Conservation (phyloP, 1,284 basidiomycete genomes). For the Mycosarcoma maydis region DNA sequence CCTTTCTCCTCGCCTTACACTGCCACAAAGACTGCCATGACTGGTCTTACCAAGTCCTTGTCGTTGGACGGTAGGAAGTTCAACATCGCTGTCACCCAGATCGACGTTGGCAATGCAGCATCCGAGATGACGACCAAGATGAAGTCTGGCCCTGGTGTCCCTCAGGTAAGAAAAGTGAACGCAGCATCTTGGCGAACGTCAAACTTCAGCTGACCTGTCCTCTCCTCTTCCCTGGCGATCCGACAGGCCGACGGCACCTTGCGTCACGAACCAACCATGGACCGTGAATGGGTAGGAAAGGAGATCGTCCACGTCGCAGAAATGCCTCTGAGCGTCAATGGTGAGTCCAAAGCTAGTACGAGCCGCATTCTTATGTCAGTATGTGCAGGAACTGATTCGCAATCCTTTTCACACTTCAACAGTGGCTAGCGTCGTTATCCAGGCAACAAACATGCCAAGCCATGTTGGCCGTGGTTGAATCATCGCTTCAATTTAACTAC, state of each 20-base stretch:
- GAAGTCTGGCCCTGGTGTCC: slow-evolving; percentile 45
- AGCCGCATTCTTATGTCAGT: background rate
- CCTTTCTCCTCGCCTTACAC: slow-evolving; percentile 48
- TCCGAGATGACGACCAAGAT: slow-evolving; percentile 55
- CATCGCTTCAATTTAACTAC: no score
- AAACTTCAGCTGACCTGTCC: background rate
- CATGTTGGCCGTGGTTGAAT: slow-evolving; percentile 50
- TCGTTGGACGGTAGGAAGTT: slow-evolving; percentile 51
- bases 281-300: slow-evolving; percentile 48
- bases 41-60: slow-evolving; percentile 49
- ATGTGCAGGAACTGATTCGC: slow-evolving; percentile 1
- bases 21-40: slow-evolving; percentile 57
- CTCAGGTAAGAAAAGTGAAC: slow-evolving; percentile 19
- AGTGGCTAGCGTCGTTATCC: slow-evolving; percentile 46
- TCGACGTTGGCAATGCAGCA: slow-evolving; percentile 57
- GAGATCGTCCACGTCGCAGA: slow-evolving; percentile 53
- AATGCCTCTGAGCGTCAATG: slow-evolving; percentile 53
- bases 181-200: background rate
- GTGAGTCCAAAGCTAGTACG: slow-evolving; percentile 22
- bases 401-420: background rate
- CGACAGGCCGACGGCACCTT: slow-evolving; percentile 45
- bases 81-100: slow-evolving; percentile 55
- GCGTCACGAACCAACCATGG: slow-evolving; percentile 50
- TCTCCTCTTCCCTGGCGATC: background rate
- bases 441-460: slow-evolving; percentile 55